Conservation (phyloP, 176 grass and related monocot genomes). For the Thinopyrum elongatum region DNA sequence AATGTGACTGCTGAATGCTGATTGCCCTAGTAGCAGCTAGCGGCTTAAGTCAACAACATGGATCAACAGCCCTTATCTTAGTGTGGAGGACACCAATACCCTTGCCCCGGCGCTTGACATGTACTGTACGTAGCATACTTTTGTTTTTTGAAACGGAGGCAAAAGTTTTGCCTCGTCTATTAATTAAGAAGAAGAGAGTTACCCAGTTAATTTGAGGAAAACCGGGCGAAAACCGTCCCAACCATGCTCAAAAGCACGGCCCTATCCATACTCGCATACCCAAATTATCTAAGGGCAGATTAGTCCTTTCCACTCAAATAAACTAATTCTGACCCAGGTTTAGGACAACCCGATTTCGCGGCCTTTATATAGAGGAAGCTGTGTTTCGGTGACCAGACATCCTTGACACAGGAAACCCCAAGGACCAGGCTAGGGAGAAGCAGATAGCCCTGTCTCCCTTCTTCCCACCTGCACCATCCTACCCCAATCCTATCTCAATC, state of each 20-base stretch:
- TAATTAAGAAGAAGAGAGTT: too few species aligned
- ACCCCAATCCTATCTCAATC: constrained; percentile 20
- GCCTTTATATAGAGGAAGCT: constrained; percentile 60
- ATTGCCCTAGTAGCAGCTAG: neutral
- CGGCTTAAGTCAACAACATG: neutral
- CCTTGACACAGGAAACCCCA: constrained; percentile 32
- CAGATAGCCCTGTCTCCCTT: constrained; percentile 32
- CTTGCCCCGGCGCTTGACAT: neutral
- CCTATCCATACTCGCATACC: too few species aligned
- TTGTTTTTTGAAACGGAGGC: too few species aligned
- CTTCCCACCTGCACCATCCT: constrained; percentile 42
- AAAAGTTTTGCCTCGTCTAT: too few species aligned
- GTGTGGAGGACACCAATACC: constrained; percentile 5
- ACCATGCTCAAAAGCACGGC: too few species aligned
- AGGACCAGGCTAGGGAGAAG: constrained; percentile 19
- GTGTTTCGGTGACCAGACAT: constrained; percentile 68
- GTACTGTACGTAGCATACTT: neutral
- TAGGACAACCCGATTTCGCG: neutral
- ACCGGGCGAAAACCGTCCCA: too few species aligned
- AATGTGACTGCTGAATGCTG: neutral
- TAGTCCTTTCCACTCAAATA: constrained; percentile 26
- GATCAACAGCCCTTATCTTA: constrained; percentile 21
- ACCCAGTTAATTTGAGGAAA: too few species aligned
- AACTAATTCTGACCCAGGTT: constrained; percentile 7
- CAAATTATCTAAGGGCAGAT: constrained; percentile 13